Evolutionary conservation across 106 monocot genomes (phyloP).

Genomic region (Triglochin maritima): DNA sequence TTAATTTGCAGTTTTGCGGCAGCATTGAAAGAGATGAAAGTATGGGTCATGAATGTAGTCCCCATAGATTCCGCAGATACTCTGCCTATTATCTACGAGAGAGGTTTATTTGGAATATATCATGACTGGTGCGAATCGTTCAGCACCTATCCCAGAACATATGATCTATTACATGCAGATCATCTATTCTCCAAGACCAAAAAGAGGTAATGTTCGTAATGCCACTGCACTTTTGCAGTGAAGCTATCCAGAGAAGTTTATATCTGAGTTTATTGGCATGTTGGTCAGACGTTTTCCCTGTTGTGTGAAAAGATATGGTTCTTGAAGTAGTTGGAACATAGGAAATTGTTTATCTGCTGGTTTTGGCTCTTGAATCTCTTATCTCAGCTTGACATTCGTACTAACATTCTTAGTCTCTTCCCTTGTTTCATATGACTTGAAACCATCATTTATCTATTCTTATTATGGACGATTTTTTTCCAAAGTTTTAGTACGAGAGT

Average conservation of each 20-base stretch:
- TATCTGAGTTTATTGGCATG: neutral
- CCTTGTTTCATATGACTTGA: no score
- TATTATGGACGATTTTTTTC: no score
- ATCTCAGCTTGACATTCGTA: no score
- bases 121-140: conserved; percentile 61
- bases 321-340: no score
- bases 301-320: no score
- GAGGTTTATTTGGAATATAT: conserved; percentile 24
- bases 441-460: no score
- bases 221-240: neutral
- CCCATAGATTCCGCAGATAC: conserved; percentile 75
- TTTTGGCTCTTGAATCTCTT: no score
- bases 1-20: conserved; percentile 64
- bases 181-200: conserved; percentile 76
- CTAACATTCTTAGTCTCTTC: no score
- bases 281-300: neutral
- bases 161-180: conserved; percentile 93
- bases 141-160: conserved; percentile 82
- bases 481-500: no score
- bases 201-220: conserved; percentile 32
- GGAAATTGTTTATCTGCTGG: no score
- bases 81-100: conserved; percentile 20
- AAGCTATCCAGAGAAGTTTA: neutral
- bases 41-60: conserved; percentile 95
- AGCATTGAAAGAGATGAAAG: conserved; percentile 57